These are phyloP conservation scores for Fusarium sp. DNA, from an alignment of 2,329 filamentous ascomycete species.

Conservation along the genomic window DNA sequence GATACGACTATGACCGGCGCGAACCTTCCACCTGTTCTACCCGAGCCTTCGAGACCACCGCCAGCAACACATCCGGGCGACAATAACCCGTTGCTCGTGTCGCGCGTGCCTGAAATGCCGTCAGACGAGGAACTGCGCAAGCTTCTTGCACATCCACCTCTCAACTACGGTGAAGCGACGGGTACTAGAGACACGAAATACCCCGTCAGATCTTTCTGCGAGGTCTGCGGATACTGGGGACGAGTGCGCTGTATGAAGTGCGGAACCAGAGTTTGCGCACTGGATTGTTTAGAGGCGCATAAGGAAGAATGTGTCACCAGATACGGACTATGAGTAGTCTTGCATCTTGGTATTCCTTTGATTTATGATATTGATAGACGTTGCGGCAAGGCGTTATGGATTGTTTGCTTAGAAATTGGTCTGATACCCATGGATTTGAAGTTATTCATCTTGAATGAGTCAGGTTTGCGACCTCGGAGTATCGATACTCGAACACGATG, in stretches of 20 bases:
- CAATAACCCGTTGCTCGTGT: constrained; percentile 67
- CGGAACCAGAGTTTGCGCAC: constrained; percentile 79
- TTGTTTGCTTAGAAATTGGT: constrained; percentile 34
- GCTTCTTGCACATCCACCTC: constrained; percentile 71
- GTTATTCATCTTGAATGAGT: constrained; percentile 1
- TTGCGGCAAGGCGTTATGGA: constrained; percentile 34
- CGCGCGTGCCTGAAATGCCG: constrained; percentile 67
- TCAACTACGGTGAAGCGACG: constrained; percentile 74
- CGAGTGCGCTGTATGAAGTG: constrained; percentile 80
- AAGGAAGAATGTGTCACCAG: constrained; percentile 76
- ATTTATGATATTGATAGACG: constrained; percentile 1
- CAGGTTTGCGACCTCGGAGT: constrained; percentile 6
- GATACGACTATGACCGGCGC: constrained; percentile 47
- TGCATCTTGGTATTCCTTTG: background rate
- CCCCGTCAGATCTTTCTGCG: constrained; percentile 75
- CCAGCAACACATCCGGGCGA: constrained; percentile 61
- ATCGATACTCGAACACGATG: background rate
- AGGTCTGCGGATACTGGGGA: constrained; percentile 86
- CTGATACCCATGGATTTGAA: constrained; percentile 42
- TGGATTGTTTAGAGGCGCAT: constrained; percentile 79
- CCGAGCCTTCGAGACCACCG: constrained; percentile 48
- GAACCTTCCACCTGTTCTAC: constrained; percentile 49
- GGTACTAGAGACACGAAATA: constrained; percentile 60
- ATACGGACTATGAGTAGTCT: constrained; percentile 60
- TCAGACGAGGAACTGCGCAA: constrained; percentile 70